Percentiles rank a stretch among this genome's conserved stretches.
Evolutionary conservation across 2,329 filamentous ascomycete species (phyloP).

Genomic region (Chalara sp.): DNA sequence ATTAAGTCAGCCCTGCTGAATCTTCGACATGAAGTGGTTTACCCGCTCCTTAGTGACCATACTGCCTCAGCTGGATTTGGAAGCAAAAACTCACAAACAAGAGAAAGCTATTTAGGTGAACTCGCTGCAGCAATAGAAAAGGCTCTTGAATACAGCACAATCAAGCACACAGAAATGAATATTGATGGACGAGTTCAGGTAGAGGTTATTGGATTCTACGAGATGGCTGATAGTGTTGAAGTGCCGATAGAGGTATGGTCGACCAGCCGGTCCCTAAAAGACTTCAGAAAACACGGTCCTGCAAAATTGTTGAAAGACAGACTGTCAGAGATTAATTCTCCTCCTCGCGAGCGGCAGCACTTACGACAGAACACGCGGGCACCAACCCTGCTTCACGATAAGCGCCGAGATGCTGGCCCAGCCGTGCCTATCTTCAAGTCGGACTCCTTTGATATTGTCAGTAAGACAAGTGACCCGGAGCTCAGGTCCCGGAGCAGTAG

Average conservation of each 20-base stretch:
- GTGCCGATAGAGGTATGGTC: constrained; percentile 5
- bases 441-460: background rate
- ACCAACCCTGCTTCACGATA: background rate
- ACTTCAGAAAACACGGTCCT: constrained; percentile 1
- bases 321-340: constrained; percentile 2
- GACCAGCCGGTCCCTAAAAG: constrained; percentile 2
- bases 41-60: constrained; percentile 6
- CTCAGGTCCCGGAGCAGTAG: background rate
- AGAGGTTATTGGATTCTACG: constrained; percentile 5
- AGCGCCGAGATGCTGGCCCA: background rate
- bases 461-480: background rate
- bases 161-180: constrained; percentile 2
- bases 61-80: constrained; percentile 3
- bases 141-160: constrained; percentile 4
- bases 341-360: background rate
- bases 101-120: constrained; percentile 1
- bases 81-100: constrained; percentile 1
- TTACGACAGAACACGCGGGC: constrained; percentile 1
- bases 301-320: constrained; percentile 2
- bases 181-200: constrained; percentile 2
- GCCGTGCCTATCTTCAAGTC: too few relatives aligned
- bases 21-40: constrained; percentile 6
- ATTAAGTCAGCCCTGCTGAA: constrained; percentile 8
- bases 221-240: background rate
- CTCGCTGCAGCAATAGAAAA: constrained; percentile 3